A percentile compares a stretch with the other conserved stretches of the same genome.
Conservation (phyloP, 805 yeast genomes). For the Wickerhamomyces alni region DNA sequence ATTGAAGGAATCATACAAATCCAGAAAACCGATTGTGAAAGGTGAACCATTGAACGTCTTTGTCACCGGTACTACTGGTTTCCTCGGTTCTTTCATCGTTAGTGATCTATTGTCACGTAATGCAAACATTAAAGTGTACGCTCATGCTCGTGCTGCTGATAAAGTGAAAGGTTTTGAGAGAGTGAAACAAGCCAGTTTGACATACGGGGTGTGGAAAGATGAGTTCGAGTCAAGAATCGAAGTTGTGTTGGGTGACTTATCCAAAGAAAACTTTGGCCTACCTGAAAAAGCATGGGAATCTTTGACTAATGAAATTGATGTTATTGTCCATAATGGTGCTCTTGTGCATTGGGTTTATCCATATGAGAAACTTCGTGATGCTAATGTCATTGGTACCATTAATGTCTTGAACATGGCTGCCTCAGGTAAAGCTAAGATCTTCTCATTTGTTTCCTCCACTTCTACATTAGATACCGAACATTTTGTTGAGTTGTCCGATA, state of each 20-base stretch:
- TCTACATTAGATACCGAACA: slow-evolving; percentile 85
- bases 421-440: slow-evolving; percentile 76
- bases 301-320: slow-evolving; percentile 61
- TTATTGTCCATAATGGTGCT: slow-evolving; percentile 94
- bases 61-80: slow-evolving; percentile 95
- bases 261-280: slow-evolving; percentile 69
- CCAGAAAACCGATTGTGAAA: slow-evolving; percentile 31
- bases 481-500: slow-evolving; percentile 72
- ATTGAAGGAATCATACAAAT: slow-evolving; percentile 40
- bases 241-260: slow-evolving; percentile 79
- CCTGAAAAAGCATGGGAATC: slow-evolving; percentile 47
- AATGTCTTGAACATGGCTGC: slow-evolving; percentile 72
- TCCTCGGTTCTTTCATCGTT: slow-evolving; percentile 85
- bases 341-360: slow-evolving; percentile 99
- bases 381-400: slow-evolving; percentile 85
- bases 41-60: slow-evolving; percentile 52
- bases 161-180: slow-evolving; percentile 69
- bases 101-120: slow-evolving; percentile 65
- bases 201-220: slow-evolving; percentile 65
- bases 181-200: slow-evolving; percentile 63
- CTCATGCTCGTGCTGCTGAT: slow-evolving; percentile 86
- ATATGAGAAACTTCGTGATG: slow-evolving; percentile 81
- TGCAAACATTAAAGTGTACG: slow-evolving; percentile 54
- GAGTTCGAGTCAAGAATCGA: slow-evolving; percentile 51
- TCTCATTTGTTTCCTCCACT: slow-evolving; percentile 92